These are phyloP conservation scores for Volvox africanus DNA, from an alignment of 139 green algal genomes.

Conservation along the genomic window DNA sequence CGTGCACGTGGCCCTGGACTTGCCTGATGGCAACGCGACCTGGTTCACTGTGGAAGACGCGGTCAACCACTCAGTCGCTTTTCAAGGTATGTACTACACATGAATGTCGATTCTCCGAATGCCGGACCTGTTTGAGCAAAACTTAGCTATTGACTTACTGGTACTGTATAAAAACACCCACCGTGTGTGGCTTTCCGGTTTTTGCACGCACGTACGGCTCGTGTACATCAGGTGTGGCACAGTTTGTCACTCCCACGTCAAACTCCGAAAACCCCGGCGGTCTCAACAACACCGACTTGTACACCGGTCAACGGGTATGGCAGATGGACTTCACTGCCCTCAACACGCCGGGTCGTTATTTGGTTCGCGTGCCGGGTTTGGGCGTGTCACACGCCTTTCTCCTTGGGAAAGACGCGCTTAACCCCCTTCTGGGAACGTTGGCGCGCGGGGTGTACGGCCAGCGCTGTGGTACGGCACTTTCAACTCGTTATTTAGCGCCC, in stretches of 20 bases:
- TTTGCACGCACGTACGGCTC: no score
- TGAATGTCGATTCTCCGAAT: no score
- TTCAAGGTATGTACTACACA: background rate
- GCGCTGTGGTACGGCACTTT: conserved; percentile 35
- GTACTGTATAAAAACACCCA: no score
- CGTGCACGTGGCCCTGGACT: background rate
- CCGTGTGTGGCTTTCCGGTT: no score
- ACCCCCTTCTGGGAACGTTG: conserved; percentile 21
- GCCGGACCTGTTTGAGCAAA: no score
- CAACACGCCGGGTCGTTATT: conserved; percentile 40
- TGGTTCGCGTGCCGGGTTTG: conserved; percentile 10
- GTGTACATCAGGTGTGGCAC: background rate
- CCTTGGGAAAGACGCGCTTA: conserved; percentile 4
- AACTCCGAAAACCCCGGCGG: background rate
- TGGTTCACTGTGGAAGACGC: conserved; percentile 24
- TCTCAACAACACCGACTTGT: conserved; percentile 3
- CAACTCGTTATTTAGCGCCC: background rate
- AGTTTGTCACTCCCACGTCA: background rate
- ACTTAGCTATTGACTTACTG: no score
- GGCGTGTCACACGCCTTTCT: conserved; percentile 41
- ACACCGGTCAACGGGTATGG: conserved; percentile 27
- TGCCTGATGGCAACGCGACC: conserved; percentile 3
- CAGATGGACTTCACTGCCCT: conserved; percentile 42
- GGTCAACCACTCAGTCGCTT: background rate
- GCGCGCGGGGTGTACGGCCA: conserved; percentile 47